These are phyloP conservation scores for Physcomitrellopsis africana DNA, from an alignment of 225 moss, liverwort and hornwort species.

Conservation along the genomic window DNA sequence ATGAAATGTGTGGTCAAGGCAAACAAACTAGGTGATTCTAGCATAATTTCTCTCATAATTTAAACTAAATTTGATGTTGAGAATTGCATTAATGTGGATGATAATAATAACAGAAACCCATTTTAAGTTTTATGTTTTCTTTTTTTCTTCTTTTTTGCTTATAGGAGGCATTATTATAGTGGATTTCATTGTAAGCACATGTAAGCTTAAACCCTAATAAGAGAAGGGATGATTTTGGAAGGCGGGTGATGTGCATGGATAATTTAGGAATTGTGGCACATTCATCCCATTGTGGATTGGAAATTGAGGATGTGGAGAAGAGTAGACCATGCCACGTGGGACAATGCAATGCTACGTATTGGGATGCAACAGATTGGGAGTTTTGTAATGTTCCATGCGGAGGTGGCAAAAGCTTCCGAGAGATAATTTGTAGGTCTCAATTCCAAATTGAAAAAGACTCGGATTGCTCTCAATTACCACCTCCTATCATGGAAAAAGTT, in stretches of 20 bases:
- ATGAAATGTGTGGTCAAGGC: conserved; percentile 71
- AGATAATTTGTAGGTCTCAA: conserved; percentile 44
- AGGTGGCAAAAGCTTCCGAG: conserved; percentile 52
- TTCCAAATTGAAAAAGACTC: conserved; percentile 40
- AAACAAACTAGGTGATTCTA: conserved; percentile 56
- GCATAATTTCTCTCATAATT: no score
- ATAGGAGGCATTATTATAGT: no score
- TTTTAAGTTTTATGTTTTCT: no score
- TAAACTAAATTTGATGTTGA: no score
- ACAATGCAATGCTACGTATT: conserved; percentile 57
- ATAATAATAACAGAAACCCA: no score
- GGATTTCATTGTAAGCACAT: no score
- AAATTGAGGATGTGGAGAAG: conserved; percentile 22
- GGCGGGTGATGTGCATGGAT: conserved; percentile 63
- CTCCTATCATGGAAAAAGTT: conserved; percentile 34
- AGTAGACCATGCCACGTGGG: conserved; percentile 40
- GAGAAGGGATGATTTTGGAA: conserved; percentile 1
- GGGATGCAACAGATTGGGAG: conserved; percentile 70
- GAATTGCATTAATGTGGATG: no score
- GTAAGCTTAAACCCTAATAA: no score
- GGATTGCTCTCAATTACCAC: conserved; percentile 35
- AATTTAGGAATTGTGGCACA: conserved; percentile 79
- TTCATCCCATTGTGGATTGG: conserved; percentile 35
- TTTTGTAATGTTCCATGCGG: conserved; percentile 88
- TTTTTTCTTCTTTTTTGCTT: no score